Evolutionary conservation across 2,329 filamentous ascomycete species (phyloP).

Genomic region (Venturia oleaginea): DNA sequence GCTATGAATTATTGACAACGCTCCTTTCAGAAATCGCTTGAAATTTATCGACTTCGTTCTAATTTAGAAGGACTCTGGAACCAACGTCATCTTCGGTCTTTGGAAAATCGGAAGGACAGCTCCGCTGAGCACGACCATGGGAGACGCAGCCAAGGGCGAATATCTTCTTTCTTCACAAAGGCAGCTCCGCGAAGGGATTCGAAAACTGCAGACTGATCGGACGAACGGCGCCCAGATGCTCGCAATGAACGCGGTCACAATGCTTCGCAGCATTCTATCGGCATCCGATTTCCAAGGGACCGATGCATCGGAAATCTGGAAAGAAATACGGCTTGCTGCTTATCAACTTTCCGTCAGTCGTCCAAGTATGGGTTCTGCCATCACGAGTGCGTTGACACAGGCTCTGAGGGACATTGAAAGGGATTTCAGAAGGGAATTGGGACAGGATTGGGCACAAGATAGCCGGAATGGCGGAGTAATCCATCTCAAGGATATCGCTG

Average conservation of each 20-base stretch:
- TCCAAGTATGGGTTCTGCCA: conserved; percentile 48
- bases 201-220: conserved; percentile 16
- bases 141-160: too few species aligned
- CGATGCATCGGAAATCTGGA: not conserved
- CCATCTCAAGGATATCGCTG: not conserved
- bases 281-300: too few species aligned
- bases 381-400: conserved; percentile 23
- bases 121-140: too few species aligned
- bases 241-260: conserved; percentile 43
- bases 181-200: not conserved
- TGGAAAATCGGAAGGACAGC: too few species aligned
- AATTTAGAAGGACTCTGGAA: too few species aligned
- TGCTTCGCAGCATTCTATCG: conserved; percentile 29
- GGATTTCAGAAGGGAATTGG: not conserved
- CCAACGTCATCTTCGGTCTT: too few species aligned
- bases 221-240: conserved; percentile 49
- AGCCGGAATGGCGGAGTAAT: not conserved
- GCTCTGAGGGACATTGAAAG: conserved; percentile 4
- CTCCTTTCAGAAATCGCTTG: too few species aligned
- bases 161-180: not conserved
- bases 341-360: conserved; percentile 45
- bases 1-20: too few species aligned
- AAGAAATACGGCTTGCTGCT: conserved; percentile 52
- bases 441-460: not conserved
- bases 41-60: too few species aligned